Base-by-base conservation (phyloP, 352 stramenopile species). In the Phytophthora kernoviae region DNA sequence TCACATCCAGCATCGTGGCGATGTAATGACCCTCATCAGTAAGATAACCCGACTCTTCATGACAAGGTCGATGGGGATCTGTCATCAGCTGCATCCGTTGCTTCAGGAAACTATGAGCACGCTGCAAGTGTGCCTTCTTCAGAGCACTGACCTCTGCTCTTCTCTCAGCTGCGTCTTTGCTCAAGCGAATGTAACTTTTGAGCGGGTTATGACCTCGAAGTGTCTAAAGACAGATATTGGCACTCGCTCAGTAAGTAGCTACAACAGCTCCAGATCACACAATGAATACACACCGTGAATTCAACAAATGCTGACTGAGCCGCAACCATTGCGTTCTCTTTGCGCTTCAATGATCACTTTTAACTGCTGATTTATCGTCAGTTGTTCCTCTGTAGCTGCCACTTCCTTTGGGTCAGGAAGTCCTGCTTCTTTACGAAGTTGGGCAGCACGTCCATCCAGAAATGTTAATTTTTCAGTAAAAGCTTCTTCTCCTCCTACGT, bases 1-100 rank as follows among this genome's bases (percentile, higher is more conserved):
- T 75, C 21, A 79, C 66, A 42, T 84, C 77, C 49, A 84, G 65
- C 37, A 71, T 70, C 7, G 55, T 61, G 15, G 67, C 48, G 32
- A 62, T 62, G 40, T 75, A 79, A 24, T 78, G 64, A 9, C 64
- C 64, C 11, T 76, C 53, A 1, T 68, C 59, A 30, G 49, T 75
- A 58, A 81, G 54, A 22, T 74, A 67, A 6, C 67, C 67, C 53
- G 76, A 62, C 14, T 70, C 59, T 17, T 82, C 66, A 9, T 73
- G 58, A 20, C 72, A 72, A 45, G 68, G 36, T 26, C 57, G 65
- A 17, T 64, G 40, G 1, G 60, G 54, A 30, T 77, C 47, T 33
- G 61, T 37, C 30, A 81, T 45, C 21, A 67, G 53, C 6, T 60
- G 50, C 37, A 65, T 66, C 6, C 68, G 62, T 34, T 77, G 58